Evolutionary conservation across 352 stramenopile species (phyloP), one percentile per base, ranked within the genome.

Genomic region (Phytophthora megakarya): DNA sequence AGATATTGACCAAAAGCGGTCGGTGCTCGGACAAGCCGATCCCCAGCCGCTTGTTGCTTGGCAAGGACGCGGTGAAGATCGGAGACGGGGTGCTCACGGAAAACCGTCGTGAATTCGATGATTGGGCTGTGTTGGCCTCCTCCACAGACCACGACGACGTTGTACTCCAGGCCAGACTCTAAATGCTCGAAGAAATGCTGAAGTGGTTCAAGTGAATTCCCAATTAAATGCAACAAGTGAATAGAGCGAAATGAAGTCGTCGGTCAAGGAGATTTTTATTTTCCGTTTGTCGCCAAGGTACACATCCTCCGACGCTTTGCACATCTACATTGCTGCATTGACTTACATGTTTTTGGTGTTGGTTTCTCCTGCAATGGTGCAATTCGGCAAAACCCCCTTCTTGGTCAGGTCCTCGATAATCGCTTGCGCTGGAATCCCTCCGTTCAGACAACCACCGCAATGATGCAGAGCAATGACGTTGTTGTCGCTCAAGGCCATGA

Each of bases 401-500:
- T 25, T 49, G 8, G n/a, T 70, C 35, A 81, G 66, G 43, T 81
- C 67, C 15, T 61, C 44, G 38, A 93, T 83, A 33, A 93, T 71
- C 46, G 73, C 53, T 43, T 75, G 73, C 8, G 73, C 72, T 3
- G 77, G 73, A 26, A 93, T 87, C 1, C 55, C 84, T 44, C 78
- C 83, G 59, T 93, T 93, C 25, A 85, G 52, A 39, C 85, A 94
- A 10, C 81, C 83, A 10, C 85, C 85, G 56, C 83, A 92, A 53
- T 92, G 83, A 47, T 94, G 85, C 40, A 94, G 65, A 19, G 81
- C 85, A n/a, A 94, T 76, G 16, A 94, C 85, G 1, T 64, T 55
- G 52, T 89, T 81, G 65, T 94, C 85, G 2, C 38, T 68, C 1
- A 49, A 70, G 0, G 61, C 72, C 19, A 94, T 76, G 23, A 94